Evolutionary conservation across 2,329 filamentous ascomycete species (phyloP).

Genomic region (Scytalidium lignicola): DNA sequence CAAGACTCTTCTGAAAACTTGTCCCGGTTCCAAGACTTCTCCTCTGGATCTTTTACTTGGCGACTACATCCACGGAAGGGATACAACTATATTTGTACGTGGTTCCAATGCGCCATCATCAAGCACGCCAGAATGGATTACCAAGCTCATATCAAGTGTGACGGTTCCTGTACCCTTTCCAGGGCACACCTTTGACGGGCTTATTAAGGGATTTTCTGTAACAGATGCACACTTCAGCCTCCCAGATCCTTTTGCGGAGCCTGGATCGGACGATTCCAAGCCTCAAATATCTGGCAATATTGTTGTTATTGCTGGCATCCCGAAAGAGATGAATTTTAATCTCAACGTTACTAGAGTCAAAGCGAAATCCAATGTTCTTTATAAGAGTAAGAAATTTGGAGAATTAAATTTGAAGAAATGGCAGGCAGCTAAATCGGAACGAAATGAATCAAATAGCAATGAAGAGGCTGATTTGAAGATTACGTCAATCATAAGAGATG

Average conservation of each 20-base stretch:
- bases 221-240: slow-evolving; percentile 81
- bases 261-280: slow-evolving; percentile 64
- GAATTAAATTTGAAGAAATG: slow-evolving; percentile 73
- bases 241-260: slow-evolving; percentile 74
- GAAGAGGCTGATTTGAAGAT: slow-evolving; percentile 65
- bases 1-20: slow-evolving; percentile 63
- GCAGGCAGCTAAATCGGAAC: slow-evolving; percentile 80
- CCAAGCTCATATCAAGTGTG: slow-evolving; percentile 72
- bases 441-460: slow-evolving; percentile 50
- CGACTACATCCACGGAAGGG: slow-evolving; percentile 74
- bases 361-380: slow-evolving; percentile 76
- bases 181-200: slow-evolving; percentile 71
- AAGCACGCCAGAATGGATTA: slow-evolving; percentile 76
- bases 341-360: slow-evolving; percentile 72
- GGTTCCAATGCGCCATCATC: slow-evolving; percentile 64
- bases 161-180: slow-evolving; percentile 82
- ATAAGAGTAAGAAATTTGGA: slow-evolving; percentile 72
- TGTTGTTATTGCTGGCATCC: slow-evolving; percentile 70
- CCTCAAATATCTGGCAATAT: slow-evolving; percentile 82
- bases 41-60: slow-evolving; percentile 79
- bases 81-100: slow-evolving; percentile 76
- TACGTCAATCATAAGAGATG: slow-evolving; percentile 69
- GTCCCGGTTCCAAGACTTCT: slow-evolving; percentile 72
- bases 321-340: slow-evolving; percentile 81
- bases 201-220: slow-evolving; percentile 85